phyloP scores from a whole-genome alignment of 2,329 filamentous ascomycete species.

The Knoxdaviesia proteae region DNA sequence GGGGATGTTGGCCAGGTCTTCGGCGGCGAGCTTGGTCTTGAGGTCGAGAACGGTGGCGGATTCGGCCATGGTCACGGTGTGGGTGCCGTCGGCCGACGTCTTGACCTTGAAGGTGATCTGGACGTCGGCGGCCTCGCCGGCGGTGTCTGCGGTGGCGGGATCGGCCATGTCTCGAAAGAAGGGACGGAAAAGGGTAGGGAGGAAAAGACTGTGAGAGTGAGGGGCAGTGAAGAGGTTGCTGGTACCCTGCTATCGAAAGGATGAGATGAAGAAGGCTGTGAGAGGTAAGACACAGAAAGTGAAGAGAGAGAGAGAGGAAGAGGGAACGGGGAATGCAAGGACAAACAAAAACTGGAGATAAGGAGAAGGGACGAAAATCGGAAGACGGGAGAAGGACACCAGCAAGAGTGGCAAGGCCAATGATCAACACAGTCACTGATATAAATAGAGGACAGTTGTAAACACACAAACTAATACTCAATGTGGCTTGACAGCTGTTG shows the following conservation, averaged over 20 bases:
- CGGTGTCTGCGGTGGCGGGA: constrained; percentile 42
- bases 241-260: not conserved
- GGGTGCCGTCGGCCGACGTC: constrained; percentile 77
- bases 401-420: too few relatives aligned
- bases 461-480: too few relatives aligned
- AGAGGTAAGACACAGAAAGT: not conserved
- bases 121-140: constrained; percentile 39
- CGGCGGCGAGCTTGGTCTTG: constrained; percentile 66
- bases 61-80: constrained; percentile 59
- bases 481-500: too few relatives aligned
- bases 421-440: too few relatives aligned
- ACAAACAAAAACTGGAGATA: not conserved
- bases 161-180: not conserved
- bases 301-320: too few relatives aligned
- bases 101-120: constrained; percentile 94
- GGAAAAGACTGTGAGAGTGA: not conserved
- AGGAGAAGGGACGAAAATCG: not conserved
- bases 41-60: constrained; percentile 64
- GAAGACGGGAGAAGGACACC: not conserved
- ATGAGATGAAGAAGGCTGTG: constrained; percentile 3
- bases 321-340: too few relatives aligned
- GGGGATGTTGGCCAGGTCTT: constrained; percentile 72
- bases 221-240: constrained; percentile 1
- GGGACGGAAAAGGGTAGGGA: not conserved
- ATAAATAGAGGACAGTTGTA: too few relatives aligned